Evolutionary conservation across 2,329 filamentous ascomycete species (phyloP).

Genomic region (Cadophora sp.): DNA sequence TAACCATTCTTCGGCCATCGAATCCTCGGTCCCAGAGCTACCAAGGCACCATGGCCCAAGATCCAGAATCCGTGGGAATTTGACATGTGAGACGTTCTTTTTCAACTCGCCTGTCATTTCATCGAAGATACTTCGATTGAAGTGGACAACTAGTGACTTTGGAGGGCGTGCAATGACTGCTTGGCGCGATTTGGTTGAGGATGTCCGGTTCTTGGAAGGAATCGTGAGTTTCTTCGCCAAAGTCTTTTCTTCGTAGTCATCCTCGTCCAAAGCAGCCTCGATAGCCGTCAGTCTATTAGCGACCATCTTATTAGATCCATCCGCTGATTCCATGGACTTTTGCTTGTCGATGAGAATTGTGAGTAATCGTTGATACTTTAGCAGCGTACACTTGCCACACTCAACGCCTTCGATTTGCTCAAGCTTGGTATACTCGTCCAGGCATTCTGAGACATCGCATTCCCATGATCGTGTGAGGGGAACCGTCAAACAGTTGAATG

Average conservation of each 20-base stretch:
- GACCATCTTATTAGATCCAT: conserved; percentile 44
- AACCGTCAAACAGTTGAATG: conserved; percentile 92
- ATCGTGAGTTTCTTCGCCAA: conserved; percentile 70
- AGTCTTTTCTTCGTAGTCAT: conserved; percentile 78
- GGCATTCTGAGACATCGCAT: conserved; percentile 77
- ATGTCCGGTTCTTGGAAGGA: conserved; percentile 70
- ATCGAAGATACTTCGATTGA: conserved; percentile 92
- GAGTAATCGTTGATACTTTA: conserved; percentile 60
- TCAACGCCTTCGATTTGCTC: conserved; percentile 90
- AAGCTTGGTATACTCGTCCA: conserved; percentile 84
- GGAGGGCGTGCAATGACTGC: conserved; percentile 85
- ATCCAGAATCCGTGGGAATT: conserved; percentile 77
- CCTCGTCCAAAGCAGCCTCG: conserved; percentile 74
- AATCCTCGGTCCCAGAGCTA: conserved; percentile 49
- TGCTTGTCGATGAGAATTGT: conserved; percentile 54
- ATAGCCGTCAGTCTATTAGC: conserved; percentile 68
- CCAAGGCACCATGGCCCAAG: conserved; percentile 87
- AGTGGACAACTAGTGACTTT: conserved; percentile 80
- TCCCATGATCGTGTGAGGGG: conserved; percentile 70
- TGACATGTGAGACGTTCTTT: conserved; percentile 83
- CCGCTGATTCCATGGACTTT: conserved; percentile 40
- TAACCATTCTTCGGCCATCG: conserved; percentile 70
- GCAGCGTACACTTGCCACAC: conserved; percentile 87
- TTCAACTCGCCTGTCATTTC: conserved; percentile 78
- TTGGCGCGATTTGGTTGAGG: conserved; percentile 87